Base-by-base conservation (phyloP, 352 stramenopile genomes). In the Phytophthora nicotianae region DNA sequence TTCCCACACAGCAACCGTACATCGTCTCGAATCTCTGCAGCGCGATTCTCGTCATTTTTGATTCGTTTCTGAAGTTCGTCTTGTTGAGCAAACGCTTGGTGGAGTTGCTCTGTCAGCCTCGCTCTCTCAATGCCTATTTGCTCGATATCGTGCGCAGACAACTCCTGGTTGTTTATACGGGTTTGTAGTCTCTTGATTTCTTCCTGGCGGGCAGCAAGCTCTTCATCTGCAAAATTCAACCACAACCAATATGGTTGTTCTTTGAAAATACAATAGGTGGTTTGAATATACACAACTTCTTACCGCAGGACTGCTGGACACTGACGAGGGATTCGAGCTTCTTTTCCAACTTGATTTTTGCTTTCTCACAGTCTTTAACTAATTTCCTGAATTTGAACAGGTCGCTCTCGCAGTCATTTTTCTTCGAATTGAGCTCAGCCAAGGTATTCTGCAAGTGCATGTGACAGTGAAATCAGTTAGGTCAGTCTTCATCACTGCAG, bases 351-450 rank as follows among this genome's bases (percentile, higher is more conserved):
- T 86, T 82, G 6, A 40, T 17, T 38, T 95, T 83, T 64, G 95
- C 75, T 11, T 75, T 79, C 20, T 96, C 82, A 49, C 98, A 79
- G 57, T 96, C 72, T 17, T 72, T 42, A 8, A 98, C 82, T 1
- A 98, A 76, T 23, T 89, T 82, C 35, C 93, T 75, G 60, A 98
- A 98, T 72, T 98, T 98, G 26, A 91, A 84, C 35, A 97, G 79
- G 59, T 98, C 94, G 37, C 76, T 90, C 10, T 80, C 64, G 45
- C 91, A 94, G 37, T 98, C 88, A 27, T 79, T 76, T 55, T 97
- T 89, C 37, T 96, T 97, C 50, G 93, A 62, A 27, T 86, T 74
- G 10, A 97, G 71, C 38, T 83, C 68, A 17, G 93, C 81, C 14
- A 98, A 68, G 21, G 86, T 47, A 11, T 72, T 69, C 70, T 79